Evolutionary conservation across 768 basidiomycete genomes (phyloP).

Genomic region (Gyrodon lividus): DNA sequence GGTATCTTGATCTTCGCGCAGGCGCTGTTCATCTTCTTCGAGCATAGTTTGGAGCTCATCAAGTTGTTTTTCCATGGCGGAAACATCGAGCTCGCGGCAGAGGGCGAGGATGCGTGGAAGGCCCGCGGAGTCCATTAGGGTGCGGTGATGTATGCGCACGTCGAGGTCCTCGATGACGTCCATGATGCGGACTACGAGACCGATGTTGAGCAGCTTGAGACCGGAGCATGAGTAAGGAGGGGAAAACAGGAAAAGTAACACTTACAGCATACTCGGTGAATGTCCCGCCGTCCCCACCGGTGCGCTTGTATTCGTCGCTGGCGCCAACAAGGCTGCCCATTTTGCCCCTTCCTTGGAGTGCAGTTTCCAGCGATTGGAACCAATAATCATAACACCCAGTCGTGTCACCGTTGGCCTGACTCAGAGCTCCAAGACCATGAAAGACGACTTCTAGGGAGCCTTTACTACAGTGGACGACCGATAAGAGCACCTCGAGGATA

Average conservation of each 20-base stretch:
- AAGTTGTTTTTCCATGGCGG: conserved; percentile 66
- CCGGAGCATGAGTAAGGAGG: conserved; percentile 11
- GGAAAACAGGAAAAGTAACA: conserved; percentile 10
- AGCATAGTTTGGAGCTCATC: conserved; percentile 56
- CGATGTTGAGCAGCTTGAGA: conserved; percentile 50
- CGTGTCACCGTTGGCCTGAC: conserved; percentile 56
- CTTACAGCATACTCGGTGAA: conserved; percentile 87
- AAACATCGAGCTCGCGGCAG: conserved; percentile 63
- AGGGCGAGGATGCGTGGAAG: conserved; percentile 70
- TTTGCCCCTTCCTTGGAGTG: conserved; percentile 80
- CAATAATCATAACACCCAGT: conserved; percentile 78
- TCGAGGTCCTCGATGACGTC: conserved; percentile 72
- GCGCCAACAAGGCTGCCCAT: conserved; percentile 97
- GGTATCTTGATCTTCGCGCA: conserved; percentile 75
- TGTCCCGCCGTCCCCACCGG: conserved; percentile 61
- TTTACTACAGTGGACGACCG: conserved; percentile 65
- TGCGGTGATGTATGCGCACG: conserved; percentile 80
- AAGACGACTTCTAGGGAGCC: conserved; percentile 67
- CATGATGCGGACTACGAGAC: conserved; percentile 71
- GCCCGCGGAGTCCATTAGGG: conserved; percentile 88
- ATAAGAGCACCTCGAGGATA: conserved; percentile 76
- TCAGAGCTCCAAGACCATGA: conserved; percentile 71
- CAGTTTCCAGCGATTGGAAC: conserved; percentile 79
- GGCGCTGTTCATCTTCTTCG: conserved; percentile 70
- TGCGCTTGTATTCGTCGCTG: conserved; percentile 81